Conservation (phyloP, 2,329 filamentous ascomycete species). For the Colletotrichum liaoningense region DNA sequence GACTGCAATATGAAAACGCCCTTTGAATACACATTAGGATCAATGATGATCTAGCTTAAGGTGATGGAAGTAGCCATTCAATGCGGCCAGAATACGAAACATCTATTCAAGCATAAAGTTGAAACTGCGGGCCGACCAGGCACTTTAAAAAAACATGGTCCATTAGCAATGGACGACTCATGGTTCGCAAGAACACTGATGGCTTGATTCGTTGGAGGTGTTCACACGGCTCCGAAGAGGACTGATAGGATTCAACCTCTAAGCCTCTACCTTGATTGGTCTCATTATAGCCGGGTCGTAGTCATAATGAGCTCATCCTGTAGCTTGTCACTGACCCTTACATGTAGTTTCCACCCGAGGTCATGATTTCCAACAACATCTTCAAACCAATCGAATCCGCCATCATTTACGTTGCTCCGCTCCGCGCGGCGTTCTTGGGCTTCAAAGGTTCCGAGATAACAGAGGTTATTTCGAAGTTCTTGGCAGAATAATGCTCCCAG, state of each 20-base stretch:
- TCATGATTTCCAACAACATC: background rate
- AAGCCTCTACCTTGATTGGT: background rate
- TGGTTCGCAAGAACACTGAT: background rate
- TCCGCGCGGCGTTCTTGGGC: background rate
- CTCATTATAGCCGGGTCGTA: background rate
- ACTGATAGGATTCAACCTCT: too few species aligned
- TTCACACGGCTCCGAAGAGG: background rate
- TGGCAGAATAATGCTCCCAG: background rate
- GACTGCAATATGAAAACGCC: too few species aligned
- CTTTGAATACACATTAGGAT: too few species aligned
- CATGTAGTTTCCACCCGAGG: too few species aligned
- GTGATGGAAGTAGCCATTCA: background rate
- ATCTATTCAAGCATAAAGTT: background rate
- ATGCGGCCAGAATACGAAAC: background rate
- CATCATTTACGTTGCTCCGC: background rate
- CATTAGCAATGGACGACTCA: background rate
- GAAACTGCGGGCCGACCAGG: background rate
- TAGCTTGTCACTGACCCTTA: background rate
- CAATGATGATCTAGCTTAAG: background rate
- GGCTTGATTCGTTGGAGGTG: background rate
- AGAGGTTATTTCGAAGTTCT: background rate
- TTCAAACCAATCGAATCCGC: background rate
- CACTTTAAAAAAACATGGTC: background rate
- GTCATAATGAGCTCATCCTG: background rate
- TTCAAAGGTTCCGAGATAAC: background rate